Evolutionary conservation across 495 filamentous ascomycete species (phyloP).

Genomic region (Podospora sp.): DNA sequence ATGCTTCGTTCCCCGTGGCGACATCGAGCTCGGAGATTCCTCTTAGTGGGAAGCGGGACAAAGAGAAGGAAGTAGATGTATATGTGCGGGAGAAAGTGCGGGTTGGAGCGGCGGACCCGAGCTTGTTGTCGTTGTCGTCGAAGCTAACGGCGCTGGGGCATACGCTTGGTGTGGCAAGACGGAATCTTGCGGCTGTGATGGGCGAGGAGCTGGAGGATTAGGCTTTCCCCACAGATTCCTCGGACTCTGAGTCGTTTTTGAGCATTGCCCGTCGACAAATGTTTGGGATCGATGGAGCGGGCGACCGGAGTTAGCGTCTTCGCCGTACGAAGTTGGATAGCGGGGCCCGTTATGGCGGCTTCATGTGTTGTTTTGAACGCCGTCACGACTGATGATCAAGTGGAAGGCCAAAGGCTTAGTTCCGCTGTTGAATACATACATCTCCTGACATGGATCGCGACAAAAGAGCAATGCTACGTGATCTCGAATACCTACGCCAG

Average conservation of each 20-base stretch:
- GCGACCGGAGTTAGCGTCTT: not conserved
- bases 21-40: not conserved
- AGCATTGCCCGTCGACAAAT: not conserved
- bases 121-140: constrained; percentile 79
- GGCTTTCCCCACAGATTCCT: not conserved
- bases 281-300: not conserved
- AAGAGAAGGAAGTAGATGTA: constrained; percentile 56
- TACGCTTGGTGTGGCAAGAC: constrained; percentile 65
- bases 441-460: not conserved
- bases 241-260: not conserved
- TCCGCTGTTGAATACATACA: constrained; percentile 6
- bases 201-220: constrained; percentile 56
- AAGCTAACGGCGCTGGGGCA: constrained; percentile 84
- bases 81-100: constrained; percentile 85
- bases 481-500: not conserved
- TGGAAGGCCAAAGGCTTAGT: not conserved
- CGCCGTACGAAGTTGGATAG: not conserved
- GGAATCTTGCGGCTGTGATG: constrained; percentile 80
- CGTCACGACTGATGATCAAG: not conserved
- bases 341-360: constrained; percentile 6
- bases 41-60: not conserved
- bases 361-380: constrained; percentile 33
- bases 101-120: constrained; percentile 91
- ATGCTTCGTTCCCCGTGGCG: constrained; percentile 7
- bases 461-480: not conserved